Evolutionary conservation across 2,329 filamentous ascomycete genomes (phyloP).

Genomic region (Claviceps pazoutovae): DNA sequence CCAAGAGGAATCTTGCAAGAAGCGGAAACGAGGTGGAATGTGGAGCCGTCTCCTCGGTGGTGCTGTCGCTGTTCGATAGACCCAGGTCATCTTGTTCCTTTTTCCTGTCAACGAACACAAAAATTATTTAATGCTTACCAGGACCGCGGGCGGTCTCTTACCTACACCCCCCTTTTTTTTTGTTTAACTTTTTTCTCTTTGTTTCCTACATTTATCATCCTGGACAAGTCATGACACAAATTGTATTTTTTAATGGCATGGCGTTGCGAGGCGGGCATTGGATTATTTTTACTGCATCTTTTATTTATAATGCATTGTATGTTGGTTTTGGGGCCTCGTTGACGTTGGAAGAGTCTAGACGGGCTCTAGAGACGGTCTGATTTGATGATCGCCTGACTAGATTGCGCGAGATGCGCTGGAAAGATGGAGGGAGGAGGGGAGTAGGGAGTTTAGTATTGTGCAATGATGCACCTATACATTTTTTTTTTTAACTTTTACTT

Average conservation of each 20-base stretch:
- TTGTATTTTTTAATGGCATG: background rate
- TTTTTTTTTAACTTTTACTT: too few relatives aligned
- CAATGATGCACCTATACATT: too few relatives aligned
- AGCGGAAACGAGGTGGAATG: constrained; percentile 35
- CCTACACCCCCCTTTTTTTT: background rate
- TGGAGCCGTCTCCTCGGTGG: constrained; percentile 40
- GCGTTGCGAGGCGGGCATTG: background rate
- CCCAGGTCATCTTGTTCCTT: background rate
- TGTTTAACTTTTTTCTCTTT: background rate
- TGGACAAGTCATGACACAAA: background rate
- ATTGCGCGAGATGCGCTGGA: too few relatives aligned
- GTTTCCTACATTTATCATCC: too few relatives aligned
- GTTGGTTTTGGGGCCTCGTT: too few relatives aligned
- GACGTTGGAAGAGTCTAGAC: too few relatives aligned
- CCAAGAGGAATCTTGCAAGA: constrained; percentile 32
- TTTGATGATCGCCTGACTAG: too few relatives aligned
- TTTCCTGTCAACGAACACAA: background rate
- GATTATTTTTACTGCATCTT: too few relatives aligned
- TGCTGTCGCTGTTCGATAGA: constrained; percentile 24
- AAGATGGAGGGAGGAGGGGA: too few relatives aligned
- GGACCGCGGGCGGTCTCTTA: background rate
- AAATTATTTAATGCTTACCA: background rate
- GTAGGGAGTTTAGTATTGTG: too few relatives aligned
- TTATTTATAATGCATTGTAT: too few relatives aligned
- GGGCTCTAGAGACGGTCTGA: too few relatives aligned